These are phyloP conservation scores for Colletotrichum sp. DNA, from an alignment of 2,329 filamentous ascomycete species.

Conservation along the genomic window DNA sequence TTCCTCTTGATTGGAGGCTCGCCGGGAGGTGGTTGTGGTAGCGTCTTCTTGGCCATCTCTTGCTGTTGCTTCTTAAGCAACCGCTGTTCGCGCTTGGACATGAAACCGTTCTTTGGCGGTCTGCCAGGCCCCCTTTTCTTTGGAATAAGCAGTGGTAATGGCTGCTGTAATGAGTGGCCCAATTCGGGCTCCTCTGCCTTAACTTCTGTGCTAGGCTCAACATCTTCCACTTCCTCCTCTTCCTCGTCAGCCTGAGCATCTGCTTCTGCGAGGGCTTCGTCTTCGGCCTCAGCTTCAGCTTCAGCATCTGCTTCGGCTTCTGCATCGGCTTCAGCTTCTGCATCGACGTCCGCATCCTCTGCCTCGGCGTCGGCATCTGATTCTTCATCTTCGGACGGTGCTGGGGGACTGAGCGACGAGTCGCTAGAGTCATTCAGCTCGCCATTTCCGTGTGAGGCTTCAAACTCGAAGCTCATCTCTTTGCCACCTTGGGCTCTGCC, in stretches of 20 bases:
- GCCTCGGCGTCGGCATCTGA: conserved; percentile 30
- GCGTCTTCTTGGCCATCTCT: conserved; percentile 57
- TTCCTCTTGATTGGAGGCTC: conserved; percentile 66
- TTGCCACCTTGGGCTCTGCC: conserved; percentile 64
- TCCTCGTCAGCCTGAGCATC: conserved; percentile 27
- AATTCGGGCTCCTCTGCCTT: conserved; percentile 35
- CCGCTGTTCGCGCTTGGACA: conserved; percentile 78
- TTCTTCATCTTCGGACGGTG: conserved; percentile 41
- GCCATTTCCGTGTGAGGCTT: conserved; percentile 63
- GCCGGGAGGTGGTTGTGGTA: conserved; percentile 49
- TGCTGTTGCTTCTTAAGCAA: conserved; percentile 64
- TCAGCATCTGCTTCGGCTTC: conserved; percentile 22
- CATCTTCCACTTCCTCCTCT: conserved; percentile 23
- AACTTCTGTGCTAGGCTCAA: conserved; percentile 17
- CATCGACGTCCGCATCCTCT: conserved; percentile 28
- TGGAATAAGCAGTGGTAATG: conserved; percentile 39
- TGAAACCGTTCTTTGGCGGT: conserved; percentile 82
- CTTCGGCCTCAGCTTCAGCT: conserved; percentile 18
- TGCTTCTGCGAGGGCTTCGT: conserved; percentile 30
- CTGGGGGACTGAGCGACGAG: conserved; percentile 48
- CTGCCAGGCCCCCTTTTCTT: conserved; percentile 80
- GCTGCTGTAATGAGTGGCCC: conserved; percentile 43
- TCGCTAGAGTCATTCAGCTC: conserved; percentile 62
- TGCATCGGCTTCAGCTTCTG: conserved; percentile 9
- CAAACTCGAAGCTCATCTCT: conserved; percentile 78